Evolutionary conservation across 1,284 basidiomycete species (phyloP), one percentile per base, ranked within the genome.

Genomic region (Thelephora terrestris): DNA sequence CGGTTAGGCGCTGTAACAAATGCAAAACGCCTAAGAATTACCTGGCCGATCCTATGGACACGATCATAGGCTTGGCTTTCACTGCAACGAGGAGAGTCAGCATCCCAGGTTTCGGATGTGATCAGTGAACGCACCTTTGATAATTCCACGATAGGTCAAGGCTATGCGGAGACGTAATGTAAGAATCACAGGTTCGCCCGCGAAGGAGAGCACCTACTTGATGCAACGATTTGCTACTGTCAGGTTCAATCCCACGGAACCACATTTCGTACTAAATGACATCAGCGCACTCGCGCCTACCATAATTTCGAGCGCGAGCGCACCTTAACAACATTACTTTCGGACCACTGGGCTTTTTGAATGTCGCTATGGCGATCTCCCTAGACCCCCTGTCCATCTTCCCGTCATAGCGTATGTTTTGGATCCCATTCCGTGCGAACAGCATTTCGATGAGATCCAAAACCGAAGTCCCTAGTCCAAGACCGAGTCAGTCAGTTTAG

Each of bases 131-230:
- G 14, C 9, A 42, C 39, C 25, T 42, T 85, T 83, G 0, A 50
- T 74, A 80, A 53, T 79, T 81, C 81, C 81, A 84, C n/a, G 76
- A 77, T 23, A 84, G 63, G 58, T 85, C 83, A 68, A 86, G 71
- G 58, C 79, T 82, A 35, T 2, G 4, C 9, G 49, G 9, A 36
- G 32, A n/a, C 36, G 17, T 25, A 29, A 24, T 17, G 49, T 51
- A n/a, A 47, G 45, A 12, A 46, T 37, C 6, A 17, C 49, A 37
- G 25, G 18, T 17, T n/a, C 34, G 21, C 32, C 42, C 6, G 9
- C 10, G 47, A 35, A 12, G 27, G 32, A 29, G 2, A 23, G n/a
- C 16, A 58, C 72, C 47, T 55, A 80, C 79, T 82, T 82, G 55
- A 84, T 67, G 34, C 84, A 74, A 3, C 81, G 76, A 56, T 84